phyloP scores from a whole-genome alignment of 2,329 filamentous ascomycete species.

The Zymoseptoria crescenta region DNA sequence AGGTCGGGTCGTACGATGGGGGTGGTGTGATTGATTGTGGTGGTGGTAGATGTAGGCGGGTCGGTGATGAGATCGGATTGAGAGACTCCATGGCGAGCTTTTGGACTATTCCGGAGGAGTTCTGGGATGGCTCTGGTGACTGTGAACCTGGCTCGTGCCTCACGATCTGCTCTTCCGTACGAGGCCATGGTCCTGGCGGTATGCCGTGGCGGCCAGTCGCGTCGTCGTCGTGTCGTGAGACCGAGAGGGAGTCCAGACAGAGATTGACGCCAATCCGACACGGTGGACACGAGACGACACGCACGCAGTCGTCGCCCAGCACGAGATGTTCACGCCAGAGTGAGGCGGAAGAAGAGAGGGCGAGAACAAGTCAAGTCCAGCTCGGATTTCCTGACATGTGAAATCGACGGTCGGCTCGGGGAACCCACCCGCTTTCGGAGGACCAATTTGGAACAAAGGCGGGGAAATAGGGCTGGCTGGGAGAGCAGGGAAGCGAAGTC shows the following conservation, averaged over 20 bases:
- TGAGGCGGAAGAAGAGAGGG: not conserved
- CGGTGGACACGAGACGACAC: not conserved
- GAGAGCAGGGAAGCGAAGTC: not conserved
- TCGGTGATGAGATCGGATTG: slow-evolving; percentile 43
- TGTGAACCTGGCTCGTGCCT: slow-evolving; percentile 40
- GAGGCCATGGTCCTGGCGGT: slow-evolving; percentile 10
- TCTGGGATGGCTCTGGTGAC: slow-evolving; percentile 54
- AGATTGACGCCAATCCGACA: slow-evolving; percentile 3
- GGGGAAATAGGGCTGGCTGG: no score
- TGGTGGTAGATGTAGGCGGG: slow-evolving; percentile 25
- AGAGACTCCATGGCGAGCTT: slow-evolving; percentile 49
- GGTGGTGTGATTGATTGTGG: slow-evolving; percentile 7
- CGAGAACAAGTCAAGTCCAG: not conserved
- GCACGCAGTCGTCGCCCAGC: not conserved
- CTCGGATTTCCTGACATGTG: not conserved
- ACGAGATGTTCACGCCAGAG: not conserved
- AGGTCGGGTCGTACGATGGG: slow-evolving; percentile 16
- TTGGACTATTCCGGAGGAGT: slow-evolving; percentile 45
- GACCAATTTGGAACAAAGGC: not conserved
- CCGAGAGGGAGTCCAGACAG: not conserved
- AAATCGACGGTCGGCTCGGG: not conserved
- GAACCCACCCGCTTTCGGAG: not conserved
- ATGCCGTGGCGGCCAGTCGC: not conserved
- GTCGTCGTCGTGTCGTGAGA: not conserved
- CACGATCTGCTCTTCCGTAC: slow-evolving; percentile 20